Evolutionary conservation across 1,139 yeast genomes (phyloP), one percentile per base, ranked within the genome.

Genomic region (Candida pseudoviswanathii): DNA sequence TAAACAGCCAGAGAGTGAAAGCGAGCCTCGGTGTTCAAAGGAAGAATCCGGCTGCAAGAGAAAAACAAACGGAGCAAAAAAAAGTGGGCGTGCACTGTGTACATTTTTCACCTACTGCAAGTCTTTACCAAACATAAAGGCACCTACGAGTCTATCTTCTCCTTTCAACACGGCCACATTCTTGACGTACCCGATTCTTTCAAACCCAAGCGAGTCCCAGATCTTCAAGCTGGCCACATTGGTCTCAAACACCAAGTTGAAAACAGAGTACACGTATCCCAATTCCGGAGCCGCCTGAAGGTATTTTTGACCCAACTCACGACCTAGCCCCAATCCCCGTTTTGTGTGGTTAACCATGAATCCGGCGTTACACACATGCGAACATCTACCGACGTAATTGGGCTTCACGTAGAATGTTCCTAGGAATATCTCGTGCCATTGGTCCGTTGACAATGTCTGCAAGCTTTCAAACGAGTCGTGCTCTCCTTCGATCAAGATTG

Each of bases 301-400:
- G 59, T 86, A 89, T 42, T 76, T 68, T 48, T 67, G 65, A 6
- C 92, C 96, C 62, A 89, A 62, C 25, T 77, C 78, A 40, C 70
- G 73, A 0, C 96, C 96, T 9, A 86, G 64, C 1, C 84, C 80
- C 44, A 76, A 62, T 0, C 92, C 91, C 54, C 96, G 72, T 44
- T 71, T 70, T 0, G 54, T 51, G 22, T 75, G 73, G 52, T 78
- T 80, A 3, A 89, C 94, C 4, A 86, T 64, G 60, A 89, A 89
- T 0, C 94, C 95, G 0, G 84, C 96, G 62, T 89, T 89, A 60
- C 96, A 87, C 16, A 78, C 84, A 58, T 89, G 96, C 0, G 91
- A 82, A 54, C 90, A 84, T 48, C 95, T 75, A 2, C 94, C 95
- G 2, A 73, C 66, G 62, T 89, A 89, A 64, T 89, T 89, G 36